Conservation (phyloP, 306 rosid genomes). For the Prinsepia uniflora region DNA sequence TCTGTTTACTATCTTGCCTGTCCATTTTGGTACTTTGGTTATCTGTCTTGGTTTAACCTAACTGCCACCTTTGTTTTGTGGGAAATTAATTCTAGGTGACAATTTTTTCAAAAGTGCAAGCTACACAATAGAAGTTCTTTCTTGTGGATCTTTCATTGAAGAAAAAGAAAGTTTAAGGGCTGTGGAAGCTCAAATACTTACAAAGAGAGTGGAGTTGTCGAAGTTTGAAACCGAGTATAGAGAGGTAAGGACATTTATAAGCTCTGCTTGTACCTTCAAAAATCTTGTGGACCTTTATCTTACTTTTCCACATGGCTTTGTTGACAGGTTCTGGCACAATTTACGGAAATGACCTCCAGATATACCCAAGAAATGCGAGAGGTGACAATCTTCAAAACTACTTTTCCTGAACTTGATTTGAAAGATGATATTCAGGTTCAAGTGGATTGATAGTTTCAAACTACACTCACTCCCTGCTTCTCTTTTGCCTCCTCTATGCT, state of each 20-base stretch:
- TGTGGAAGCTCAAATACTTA: slow-evolving; percentile 73
- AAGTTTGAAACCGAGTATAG: slow-evolving; percentile 95
- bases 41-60: slow-evolving; percentile 12
- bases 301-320: slow-evolving; percentile 19
- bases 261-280: slow-evolving; percentile 17
- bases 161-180: slow-evolving; percentile 72
- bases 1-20: slow-evolving; percentile 1
- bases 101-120: slow-evolving; percentile 92
- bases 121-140: slow-evolving; percentile 82
- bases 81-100: slow-evolving; percentile 63
- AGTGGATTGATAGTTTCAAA: neutral
- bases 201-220: slow-evolving; percentile 86
- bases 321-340: slow-evolving; percentile 83
- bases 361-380: slow-evolving; percentile 92
- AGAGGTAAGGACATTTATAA: slow-evolving; percentile 52
- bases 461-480: neutral
- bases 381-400: slow-evolving; percentile 35
- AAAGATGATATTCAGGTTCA: neutral
- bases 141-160: slow-evolving; percentile 66
- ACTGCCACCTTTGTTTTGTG: slow-evolving; percentile 6
- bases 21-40: slow-evolving; percentile 22
- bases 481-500: slow-evolving; percentile 2
- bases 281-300: slow-evolving; percentile 8
- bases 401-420: slow-evolving; percentile 5
- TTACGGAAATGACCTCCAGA: slow-evolving; percentile 88